Conservation (phyloP, 2,329 filamentous ascomycete genomes). For the Aspergillus hortae region DNA sequence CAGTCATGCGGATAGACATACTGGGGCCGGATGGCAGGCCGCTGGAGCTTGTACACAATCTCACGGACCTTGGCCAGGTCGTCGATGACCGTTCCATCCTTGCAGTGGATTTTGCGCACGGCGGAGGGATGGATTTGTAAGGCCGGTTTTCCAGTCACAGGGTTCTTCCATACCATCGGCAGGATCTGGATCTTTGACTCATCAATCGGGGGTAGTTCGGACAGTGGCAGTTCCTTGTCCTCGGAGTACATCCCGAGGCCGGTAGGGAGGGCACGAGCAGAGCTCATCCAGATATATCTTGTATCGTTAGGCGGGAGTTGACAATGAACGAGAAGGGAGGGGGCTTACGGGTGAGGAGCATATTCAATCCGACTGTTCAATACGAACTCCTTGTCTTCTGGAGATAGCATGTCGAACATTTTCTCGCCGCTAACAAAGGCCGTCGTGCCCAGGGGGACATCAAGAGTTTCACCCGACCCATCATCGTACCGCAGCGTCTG, state of each 20-base stretch:
- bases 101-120: slow-evolving; percentile 64
- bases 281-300: slow-evolving; percentile 70
- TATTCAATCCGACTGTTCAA: slow-evolving; percentile 68
- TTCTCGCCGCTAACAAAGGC: slow-evolving; percentile 69
- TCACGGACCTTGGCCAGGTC: slow-evolving; percentile 64
- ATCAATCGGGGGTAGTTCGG: slow-evolving; percentile 63
- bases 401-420: slow-evolving; percentile 66
- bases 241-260: slow-evolving; percentile 71
- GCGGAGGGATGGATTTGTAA: slow-evolving; percentile 73
- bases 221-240: slow-evolving; percentile 56
- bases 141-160: slow-evolving; percentile 64
- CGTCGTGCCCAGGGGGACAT: slow-evolving; percentile 70
- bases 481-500: slow-evolving; percentile 73
- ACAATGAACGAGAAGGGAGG: not conserved
- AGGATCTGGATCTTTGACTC: slow-evolving; percentile 65
- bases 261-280: slow-evolving; percentile 62
- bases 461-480: slow-evolving; percentile 61
- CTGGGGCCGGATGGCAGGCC: slow-evolving; percentile 66
- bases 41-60: slow-evolving; percentile 67
- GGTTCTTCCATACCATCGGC: slow-evolving; percentile 76
- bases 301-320: not conserved
- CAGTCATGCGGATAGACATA: slow-evolving; percentile 73
- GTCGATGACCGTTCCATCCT: slow-evolving; percentile 65
- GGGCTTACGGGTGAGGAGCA: slow-evolving; percentile 63
- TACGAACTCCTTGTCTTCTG: slow-evolving; percentile 64